Evolutionary conservation across 2,329 filamentous ascomycete species (phyloP).

Genomic region (Exophiala sideris): DNA sequence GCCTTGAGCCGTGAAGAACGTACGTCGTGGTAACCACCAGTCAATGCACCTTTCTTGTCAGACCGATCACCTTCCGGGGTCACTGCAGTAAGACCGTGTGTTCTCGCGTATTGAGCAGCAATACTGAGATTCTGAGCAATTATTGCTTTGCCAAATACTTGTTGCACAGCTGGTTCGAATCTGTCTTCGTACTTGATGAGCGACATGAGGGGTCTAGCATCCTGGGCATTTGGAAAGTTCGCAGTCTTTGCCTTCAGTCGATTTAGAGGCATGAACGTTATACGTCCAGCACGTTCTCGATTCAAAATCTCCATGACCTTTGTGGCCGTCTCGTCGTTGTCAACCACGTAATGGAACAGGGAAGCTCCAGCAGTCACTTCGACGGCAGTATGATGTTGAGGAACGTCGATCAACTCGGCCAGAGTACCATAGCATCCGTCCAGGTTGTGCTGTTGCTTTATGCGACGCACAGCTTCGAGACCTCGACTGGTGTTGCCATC

Average conservation of each 20-base stretch:
- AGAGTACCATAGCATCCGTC: conserved; percentile 88
- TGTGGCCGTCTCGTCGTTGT: conserved; percentile 83
- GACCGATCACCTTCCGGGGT: conserved; percentile 92
- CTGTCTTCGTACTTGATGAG: conserved; percentile 75
- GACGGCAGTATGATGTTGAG: conserved; percentile 82
- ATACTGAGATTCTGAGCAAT: conserved; percentile 87
- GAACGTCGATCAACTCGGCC: conserved; percentile 86
- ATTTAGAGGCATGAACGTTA: conserved; percentile 93
- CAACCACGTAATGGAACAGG: conserved; percentile 93
- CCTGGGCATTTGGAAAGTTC: conserved; percentile 79
- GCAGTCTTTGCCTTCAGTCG: conserved; percentile 67
- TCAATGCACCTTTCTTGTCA: conserved; percentile 92
- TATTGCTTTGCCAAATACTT: conserved; percentile 93
- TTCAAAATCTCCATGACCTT: conserved; percentile 75
- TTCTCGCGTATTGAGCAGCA: conserved; percentile 86
- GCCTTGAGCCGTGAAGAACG: conserved; percentile 83
- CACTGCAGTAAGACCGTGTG: conserved; percentile 86
- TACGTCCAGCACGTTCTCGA: conserved; percentile 73
- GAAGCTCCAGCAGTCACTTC: conserved; percentile 91
- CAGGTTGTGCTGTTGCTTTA: conserved; percentile 75
- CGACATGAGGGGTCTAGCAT: conserved; percentile 80
- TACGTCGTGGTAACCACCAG: conserved; percentile 88
- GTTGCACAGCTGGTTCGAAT: conserved; percentile 83
- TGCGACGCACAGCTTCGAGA: conserved; percentile 76
- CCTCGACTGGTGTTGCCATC: conserved; percentile 84